phyloP scores from a whole-genome alignment of 805 yeast genomes.

The Dipodascus geniculatus region DNA sequence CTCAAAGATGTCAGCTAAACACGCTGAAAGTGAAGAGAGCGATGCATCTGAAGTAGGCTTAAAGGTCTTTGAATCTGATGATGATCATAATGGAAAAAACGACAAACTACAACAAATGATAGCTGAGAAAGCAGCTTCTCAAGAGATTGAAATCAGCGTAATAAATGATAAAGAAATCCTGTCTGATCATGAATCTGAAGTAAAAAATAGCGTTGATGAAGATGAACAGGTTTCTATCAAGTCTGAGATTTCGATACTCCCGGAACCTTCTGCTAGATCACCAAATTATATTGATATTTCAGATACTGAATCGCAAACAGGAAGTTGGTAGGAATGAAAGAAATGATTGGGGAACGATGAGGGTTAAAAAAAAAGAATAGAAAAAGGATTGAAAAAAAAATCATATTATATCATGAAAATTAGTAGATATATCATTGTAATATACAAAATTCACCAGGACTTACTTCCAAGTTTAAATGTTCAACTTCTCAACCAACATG shows the following conservation, averaged over 20 bases:
- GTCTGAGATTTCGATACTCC: no score
- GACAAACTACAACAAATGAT: neutral
- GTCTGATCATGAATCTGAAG: neutral
- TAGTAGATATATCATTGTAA: neutral
- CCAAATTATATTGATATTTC: neutral
- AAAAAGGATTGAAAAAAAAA: neutral
- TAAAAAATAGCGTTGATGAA: no score
- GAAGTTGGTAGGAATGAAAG: neutral
- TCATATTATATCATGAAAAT: neutral
- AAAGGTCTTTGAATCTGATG: neutral
- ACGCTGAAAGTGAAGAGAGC: neutral
- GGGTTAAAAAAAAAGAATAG: neutral
- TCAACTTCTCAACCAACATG: slow-evolving; percentile 50
- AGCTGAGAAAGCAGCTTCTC: neutral
- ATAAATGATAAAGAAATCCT: neutral
- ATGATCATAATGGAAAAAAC: neutral
- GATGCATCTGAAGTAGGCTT: neutral
- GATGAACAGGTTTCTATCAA: no score
- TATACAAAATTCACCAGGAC: neutral
- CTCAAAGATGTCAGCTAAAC: neutral
- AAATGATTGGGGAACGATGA: neutral
- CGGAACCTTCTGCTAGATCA: no score
- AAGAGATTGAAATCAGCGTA: neutral
- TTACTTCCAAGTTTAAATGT: neutral
- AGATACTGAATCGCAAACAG: neutral